Percentiles rank a stretch among this genome's conserved stretches.
Evolutionary conservation across 116 monocot species (phyloP).

Genomic region (Papilionanthe hybrid): DNA sequence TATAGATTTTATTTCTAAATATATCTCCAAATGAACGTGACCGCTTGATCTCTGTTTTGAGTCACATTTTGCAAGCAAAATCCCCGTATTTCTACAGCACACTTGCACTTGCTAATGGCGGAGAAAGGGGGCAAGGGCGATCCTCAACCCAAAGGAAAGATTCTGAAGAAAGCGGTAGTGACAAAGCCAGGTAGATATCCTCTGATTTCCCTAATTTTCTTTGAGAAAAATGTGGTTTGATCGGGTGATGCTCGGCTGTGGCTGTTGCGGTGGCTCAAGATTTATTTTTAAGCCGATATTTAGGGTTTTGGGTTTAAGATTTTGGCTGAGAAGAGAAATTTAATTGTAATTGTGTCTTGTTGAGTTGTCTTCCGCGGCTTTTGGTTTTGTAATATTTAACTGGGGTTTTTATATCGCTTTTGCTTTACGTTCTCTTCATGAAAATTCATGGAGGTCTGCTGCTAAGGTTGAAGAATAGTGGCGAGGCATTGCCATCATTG

Average conservation of each 20-base stretch:
- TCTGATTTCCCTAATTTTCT: neutral
- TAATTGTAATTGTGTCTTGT: neutral
- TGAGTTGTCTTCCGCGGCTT: neutral
- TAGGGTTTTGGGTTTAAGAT: neutral
- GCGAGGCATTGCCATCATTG: neutral
- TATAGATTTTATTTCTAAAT: no score
- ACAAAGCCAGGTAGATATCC: neutral
- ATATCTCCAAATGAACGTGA: no score
- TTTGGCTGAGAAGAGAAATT: neutral
- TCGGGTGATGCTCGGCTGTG: neutral
- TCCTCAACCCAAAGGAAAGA: conserved; percentile 1
- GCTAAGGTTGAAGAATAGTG: neutral
- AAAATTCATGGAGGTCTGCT: neutral
- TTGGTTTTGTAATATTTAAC: neutral
- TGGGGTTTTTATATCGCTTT: neutral
- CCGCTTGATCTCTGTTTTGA: no score
- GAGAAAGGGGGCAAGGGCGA: neutral
- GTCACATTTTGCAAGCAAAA: no score
- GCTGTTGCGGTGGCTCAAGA: neutral
- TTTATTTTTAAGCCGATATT: neutral
- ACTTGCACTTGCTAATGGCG: neutral
- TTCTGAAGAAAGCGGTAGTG: neutral
- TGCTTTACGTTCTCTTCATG: neutral
- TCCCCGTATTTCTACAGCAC: no score
- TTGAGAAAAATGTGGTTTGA: neutral